Conservation (phyloP, 2,329 filamentous ascomycete species). For the Hymenoscyphus infarciens region DNA sequence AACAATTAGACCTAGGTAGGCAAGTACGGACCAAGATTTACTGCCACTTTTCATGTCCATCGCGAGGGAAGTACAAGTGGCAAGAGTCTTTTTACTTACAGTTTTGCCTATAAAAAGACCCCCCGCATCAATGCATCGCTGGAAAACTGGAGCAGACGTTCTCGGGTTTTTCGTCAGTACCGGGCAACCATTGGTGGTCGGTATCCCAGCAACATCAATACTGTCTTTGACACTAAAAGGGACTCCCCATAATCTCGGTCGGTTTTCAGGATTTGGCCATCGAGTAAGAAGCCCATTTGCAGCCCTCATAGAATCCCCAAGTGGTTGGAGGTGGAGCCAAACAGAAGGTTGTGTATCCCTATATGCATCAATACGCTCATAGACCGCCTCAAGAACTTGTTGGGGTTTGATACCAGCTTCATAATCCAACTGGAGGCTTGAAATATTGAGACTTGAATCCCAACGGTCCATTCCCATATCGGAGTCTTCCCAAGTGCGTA, state of each 20-base stretch:
- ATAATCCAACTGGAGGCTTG: slow-evolving; percentile 27
- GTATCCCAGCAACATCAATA: slow-evolving; percentile 45
- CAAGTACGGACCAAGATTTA: too few relatives aligned
- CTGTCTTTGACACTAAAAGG: slow-evolving; percentile 50
- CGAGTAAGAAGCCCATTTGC: slow-evolving; percentile 41
- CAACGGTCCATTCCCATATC: slow-evolving; percentile 22
- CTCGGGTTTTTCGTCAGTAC: slow-evolving; percentile 45
- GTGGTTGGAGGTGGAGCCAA: slow-evolving; percentile 47
- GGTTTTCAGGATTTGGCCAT: slow-evolving; percentile 39
- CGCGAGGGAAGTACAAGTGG: background rate
- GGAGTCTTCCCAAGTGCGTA: slow-evolving; percentile 21
- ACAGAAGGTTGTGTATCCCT: slow-evolving; percentile 44
- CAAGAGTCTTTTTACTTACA: background rate
- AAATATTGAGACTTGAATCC: slow-evolving; percentile 31
- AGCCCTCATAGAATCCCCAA: slow-evolving; percentile 40
- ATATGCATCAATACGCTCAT: slow-evolving; percentile 39
- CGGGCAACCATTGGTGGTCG: slow-evolving; percentile 45
- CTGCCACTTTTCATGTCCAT: too few relatives aligned
- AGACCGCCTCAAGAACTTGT: slow-evolving; percentile 29
- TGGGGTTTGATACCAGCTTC: slow-evolving; percentile 30
- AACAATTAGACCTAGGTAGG: too few relatives aligned
- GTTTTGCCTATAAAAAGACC: slow-evolving; percentile 56
- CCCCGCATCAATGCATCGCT: slow-evolving; percentile 47
- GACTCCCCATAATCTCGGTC: slow-evolving; percentile 48
- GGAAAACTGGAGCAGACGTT: slow-evolving; percentile 44